A percentile compares a stretch with the other conserved stretches of the same genome.
phyloP scores from a whole-genome alignment of 768 basidiomycete species.

The Serendipita sp. region DNA sequence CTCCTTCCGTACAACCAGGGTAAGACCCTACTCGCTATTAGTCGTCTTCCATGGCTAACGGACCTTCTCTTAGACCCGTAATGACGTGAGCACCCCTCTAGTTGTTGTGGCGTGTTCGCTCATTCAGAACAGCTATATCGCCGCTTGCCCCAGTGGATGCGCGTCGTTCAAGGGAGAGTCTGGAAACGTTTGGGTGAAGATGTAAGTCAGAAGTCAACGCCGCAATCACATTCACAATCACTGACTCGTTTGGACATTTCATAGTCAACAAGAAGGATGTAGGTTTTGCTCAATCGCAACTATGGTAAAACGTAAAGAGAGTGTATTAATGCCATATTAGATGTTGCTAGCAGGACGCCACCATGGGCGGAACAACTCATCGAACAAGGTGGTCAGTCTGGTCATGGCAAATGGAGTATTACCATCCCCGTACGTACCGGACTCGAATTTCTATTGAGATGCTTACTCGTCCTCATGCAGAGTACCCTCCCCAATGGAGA shows the following conservation, averaged over 20 bases:
- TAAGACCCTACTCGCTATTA: too few relatives aligned
- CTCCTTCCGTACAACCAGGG: background rate
- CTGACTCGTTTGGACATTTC: background rate
- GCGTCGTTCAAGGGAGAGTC: conserved; percentile 10
- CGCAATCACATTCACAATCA: too few relatives aligned
- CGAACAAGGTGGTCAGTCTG: background rate
- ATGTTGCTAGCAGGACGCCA: conserved; percentile 6
- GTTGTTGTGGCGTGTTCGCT: background rate
- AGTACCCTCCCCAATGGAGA: conserved; percentile 4
- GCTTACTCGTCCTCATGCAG: background rate
- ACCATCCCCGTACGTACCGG: background rate
- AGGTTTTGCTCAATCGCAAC: background rate
- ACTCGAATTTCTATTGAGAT: background rate
- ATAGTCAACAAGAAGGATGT: conserved; percentile 11
- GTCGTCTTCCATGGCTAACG: too few relatives aligned
- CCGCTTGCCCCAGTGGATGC: conserved; percentile 10
- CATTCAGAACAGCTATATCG: conserved; percentile 7
- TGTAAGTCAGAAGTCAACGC: background rate
- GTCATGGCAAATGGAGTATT: conserved; percentile 1
- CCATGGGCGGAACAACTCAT: conserved; percentile 10
- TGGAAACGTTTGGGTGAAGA: conserved; percentile 12
- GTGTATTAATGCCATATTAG: background rate
- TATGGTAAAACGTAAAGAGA: background rate
- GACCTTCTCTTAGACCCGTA: background rate
- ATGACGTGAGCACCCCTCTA: background rate